Percentiles rank a stretch among this genome's conserved stretches.
Evolutionary conservation across 495 filamentous ascomycete species (phyloP).

Genomic region (Xylaria cubensis): DNA sequence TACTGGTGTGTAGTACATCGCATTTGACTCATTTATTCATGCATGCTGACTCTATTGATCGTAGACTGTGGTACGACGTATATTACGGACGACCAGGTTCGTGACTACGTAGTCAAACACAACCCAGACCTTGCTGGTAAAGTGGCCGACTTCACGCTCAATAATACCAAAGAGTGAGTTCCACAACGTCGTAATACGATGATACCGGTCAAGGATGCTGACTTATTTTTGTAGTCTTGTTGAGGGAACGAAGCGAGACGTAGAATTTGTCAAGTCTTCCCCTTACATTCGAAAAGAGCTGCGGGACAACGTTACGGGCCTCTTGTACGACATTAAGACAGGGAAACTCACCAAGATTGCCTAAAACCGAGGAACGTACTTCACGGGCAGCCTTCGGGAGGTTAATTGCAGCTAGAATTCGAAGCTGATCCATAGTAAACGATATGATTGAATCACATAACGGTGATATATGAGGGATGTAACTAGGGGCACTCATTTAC

Average conservation of each 20-base stretch:
- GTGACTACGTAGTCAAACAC: background rate
- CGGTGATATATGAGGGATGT: background rate
- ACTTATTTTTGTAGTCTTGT: background rate
- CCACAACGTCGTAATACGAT: background rate
- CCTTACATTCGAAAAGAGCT: constrained; percentile 5
- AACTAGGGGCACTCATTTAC: background rate
- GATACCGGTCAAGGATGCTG: background rate
- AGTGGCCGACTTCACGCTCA: background rate
- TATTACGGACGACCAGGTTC: background rate
- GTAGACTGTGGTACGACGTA: constrained; percentile 11
- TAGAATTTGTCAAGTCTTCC: constrained; percentile 16
- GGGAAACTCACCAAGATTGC: constrained; percentile 9
- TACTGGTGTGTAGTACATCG: background rate
- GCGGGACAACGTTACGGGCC: background rate
- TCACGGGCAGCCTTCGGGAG: background rate
- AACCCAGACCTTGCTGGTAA: constrained; percentile 6
- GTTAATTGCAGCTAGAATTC: too few relatives aligned
- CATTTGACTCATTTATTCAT: background rate
- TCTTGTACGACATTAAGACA: constrained; percentile 12
- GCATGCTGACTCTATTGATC: background rate
- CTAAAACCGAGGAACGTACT: background rate
- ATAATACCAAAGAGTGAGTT: background rate
- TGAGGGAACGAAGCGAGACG: background rate
- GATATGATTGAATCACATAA: background rate
- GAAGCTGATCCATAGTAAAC: background rate